A percentile compares a stretch with the other conserved stretches of the same genome.
Evolutionary conservation across 345 rosid species (phyloP).

Genomic region (Syzygium grande): DNA sequence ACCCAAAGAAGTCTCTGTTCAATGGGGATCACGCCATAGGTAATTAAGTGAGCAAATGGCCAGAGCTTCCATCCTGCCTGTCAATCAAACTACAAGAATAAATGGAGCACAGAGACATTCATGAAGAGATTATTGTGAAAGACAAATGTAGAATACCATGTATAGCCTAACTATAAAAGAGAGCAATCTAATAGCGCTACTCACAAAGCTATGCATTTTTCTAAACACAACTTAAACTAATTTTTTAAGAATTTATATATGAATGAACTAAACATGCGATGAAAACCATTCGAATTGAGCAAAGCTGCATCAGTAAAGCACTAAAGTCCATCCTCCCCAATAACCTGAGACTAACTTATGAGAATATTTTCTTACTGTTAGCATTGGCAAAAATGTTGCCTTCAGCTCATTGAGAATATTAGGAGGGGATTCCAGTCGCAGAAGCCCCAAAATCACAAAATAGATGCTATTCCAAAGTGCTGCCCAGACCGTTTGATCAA

Average conservation of each 20-base stretch:
- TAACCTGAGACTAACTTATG: neutral
- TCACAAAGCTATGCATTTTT: no score
- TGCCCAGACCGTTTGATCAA: slow-evolving; percentile 88
- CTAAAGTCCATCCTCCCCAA: neutral
- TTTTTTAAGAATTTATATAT: no score
- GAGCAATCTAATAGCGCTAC: no score
- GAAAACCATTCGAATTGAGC: neutral
- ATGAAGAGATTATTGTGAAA: neutral
- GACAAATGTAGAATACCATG: neutral
- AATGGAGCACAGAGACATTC: neutral
- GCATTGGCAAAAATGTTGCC: slow-evolving; percentile 67
- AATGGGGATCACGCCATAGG: slow-evolving; percentile 70
- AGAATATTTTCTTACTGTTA: slow-evolving; percentile 43
- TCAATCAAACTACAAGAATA: slow-evolving; percentile 1
- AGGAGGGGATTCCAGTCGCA: slow-evolving; percentile 63
- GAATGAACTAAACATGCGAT: neutral
- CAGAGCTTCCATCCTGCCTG: slow-evolving; percentile 98
- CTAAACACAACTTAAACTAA: no score
- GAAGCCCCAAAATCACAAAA: slow-evolving; percentile 50
- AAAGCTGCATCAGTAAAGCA: neutral
- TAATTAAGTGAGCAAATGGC: slow-evolving; percentile 90
- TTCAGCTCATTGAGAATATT: slow-evolving; percentile 47
- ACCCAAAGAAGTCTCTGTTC: slow-evolving; percentile 98
- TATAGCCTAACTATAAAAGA: no score
- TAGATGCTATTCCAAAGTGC: slow-evolving; percentile 88